Evolutionary conservation across 2,329 filamentous ascomycete genomes (phyloP).

Genomic region (Pseudogymnoascus sp.): DNA sequence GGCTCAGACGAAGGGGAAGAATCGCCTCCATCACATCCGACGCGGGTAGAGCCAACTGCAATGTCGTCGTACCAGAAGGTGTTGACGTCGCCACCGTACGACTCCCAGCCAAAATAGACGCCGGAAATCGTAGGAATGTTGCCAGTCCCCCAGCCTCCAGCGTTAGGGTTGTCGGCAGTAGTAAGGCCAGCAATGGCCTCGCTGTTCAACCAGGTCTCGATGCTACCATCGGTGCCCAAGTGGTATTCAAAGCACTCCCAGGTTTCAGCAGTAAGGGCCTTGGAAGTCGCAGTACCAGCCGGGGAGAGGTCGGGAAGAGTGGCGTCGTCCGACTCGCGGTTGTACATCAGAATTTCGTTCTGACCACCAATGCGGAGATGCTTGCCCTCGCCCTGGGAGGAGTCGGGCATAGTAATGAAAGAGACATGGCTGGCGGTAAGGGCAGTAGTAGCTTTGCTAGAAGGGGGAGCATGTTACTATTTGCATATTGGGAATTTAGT

Average conservation of each 20-base stretch:
- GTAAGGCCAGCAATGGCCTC: conserved; percentile 44
- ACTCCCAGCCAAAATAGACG: conserved; percentile 57
- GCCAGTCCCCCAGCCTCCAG: conserved; percentile 44
- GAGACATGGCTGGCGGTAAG: conserved; percentile 52
- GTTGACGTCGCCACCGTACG: conserved; percentile 50
- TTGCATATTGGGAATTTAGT: neutral
- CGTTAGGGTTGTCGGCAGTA: conserved; percentile 41
- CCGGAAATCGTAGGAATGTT: conserved; percentile 42
- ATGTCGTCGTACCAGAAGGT: conserved; percentile 59
- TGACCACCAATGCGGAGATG: conserved; percentile 56
- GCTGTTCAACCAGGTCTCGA: conserved; percentile 54
- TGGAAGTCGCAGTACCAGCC: conserved; percentile 47
- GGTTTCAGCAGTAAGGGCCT: conserved; percentile 38
- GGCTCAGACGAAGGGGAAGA: neutral
- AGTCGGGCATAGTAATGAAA: conserved; percentile 57
- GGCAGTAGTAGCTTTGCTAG: conserved; percentile 46
- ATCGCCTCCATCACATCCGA: conserved; percentile 35
- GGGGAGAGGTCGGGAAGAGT: conserved; percentile 54
- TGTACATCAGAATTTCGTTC: conserved; percentile 55
- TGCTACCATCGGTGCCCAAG: conserved; percentile 46
- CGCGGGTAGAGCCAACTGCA: conserved; percentile 37
- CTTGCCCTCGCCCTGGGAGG: conserved; percentile 46
- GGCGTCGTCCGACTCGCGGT: conserved; percentile 54
- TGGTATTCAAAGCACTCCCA: conserved; percentile 58
- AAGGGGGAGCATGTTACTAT: conserved; percentile 19